Conservation (phyloP, 768 basidiomycete genomes). For the Leccinum rimulosum region DNA sequence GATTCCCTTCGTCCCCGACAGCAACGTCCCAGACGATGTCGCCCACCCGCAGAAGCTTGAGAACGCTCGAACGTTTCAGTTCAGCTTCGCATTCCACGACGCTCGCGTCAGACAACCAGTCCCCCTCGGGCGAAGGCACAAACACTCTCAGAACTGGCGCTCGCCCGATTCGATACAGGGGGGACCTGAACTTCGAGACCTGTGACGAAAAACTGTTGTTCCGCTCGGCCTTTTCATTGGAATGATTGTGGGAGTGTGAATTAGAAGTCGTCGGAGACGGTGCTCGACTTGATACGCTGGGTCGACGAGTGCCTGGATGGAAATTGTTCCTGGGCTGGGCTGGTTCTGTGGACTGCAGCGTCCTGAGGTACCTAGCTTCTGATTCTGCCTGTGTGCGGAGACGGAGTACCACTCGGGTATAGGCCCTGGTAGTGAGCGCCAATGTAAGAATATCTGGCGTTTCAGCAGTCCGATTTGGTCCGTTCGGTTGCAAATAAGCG, state of each 20-base stretch:
- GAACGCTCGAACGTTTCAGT: constrained; percentile 51
- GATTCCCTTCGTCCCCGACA: constrained; percentile 82
- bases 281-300: constrained; percentile 55
- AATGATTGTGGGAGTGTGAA: constrained; percentile 39
- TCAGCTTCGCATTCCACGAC: constrained; percentile 83
- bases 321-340: constrained; percentile 1
- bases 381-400: constrained; percentile 79
- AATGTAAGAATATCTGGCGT: constrained; percentile 47
- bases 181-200: constrained; percentile 53
- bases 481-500: constrained; percentile 52
- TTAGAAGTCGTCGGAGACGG: constrained; percentile 55
- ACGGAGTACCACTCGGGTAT: constrained; percentile 76
- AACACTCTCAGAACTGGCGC: constrained; percentile 80
- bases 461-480: constrained; percentile 36
- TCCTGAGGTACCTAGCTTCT: constrained; percentile 32
- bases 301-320: constrained; percentile 32
- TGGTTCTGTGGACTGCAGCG: constrained; percentile 6
- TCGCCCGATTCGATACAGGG: constrained; percentile 65
- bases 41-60: constrained; percentile 62
- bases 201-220: constrained; percentile 24
- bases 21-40: constrained; percentile 89
- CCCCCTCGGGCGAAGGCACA: constrained; percentile 82
- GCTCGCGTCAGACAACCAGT: constrained; percentile 81
- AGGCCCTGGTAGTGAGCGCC: constrained; percentile 66
- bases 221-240: constrained; percentile 32